Conservation (phyloP, 78 protist genomes). For the Protostelium mycophagum region DNA sequence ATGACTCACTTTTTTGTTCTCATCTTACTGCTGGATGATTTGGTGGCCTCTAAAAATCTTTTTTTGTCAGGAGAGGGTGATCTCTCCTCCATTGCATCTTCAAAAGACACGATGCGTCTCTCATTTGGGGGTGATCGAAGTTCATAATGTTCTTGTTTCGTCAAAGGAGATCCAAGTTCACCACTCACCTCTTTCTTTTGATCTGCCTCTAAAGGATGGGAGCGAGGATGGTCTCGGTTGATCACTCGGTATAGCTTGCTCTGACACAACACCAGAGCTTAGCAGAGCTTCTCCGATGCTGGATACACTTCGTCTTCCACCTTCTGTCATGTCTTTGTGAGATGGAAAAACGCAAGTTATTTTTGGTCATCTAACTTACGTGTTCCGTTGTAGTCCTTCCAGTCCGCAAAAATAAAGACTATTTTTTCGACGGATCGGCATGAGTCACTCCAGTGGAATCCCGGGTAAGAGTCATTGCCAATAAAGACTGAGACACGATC, state of each 20-base stretch:
- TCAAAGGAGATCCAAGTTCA: too few relatives aligned
- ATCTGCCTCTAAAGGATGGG: not conserved
- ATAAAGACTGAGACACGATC: conserved; percentile 25
- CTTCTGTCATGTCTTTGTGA: too few relatives aligned
- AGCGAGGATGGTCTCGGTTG: not conserved
- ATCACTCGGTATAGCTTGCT: not conserved
- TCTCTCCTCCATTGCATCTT: not conserved
- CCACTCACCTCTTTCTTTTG: not conserved
- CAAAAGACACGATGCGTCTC: not conserved
- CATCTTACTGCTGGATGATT: not conserved
- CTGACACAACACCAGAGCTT: not conserved
- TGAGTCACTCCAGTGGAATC: conserved; percentile 66
- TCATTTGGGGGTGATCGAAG: not conserved
- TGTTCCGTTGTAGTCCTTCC: too few relatives aligned
- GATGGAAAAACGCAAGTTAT: too few relatives aligned
- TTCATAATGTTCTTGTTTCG: not conserved
- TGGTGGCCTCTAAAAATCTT: not conserved
- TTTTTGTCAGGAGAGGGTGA: not conserved
- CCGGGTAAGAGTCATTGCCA: conserved; percentile 8
- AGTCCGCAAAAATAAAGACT: too few relatives aligned
- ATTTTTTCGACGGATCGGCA: too few relatives aligned
- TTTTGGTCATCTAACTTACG: too few relatives aligned
- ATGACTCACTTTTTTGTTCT: not conserved
- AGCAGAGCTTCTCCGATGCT: not conserved
- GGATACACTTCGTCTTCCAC: not conserved